Base-by-base conservation (phyloP, 257 asterid genomes). In the Eustoma russellianum region DNA sequence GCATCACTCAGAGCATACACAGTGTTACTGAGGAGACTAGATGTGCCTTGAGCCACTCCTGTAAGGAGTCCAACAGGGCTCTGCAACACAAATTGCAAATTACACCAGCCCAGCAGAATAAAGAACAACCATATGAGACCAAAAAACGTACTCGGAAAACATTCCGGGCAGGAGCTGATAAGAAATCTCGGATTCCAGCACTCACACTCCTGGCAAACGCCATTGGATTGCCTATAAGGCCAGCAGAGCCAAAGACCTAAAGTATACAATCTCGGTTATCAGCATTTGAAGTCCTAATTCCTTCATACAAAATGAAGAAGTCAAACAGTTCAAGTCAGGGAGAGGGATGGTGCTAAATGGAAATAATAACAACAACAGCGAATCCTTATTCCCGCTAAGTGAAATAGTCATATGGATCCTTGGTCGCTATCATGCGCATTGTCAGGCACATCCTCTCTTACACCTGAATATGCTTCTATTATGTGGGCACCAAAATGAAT, bases 191-290 rank as follows among this genome's bases (percentile, higher is more conserved):
- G 73, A 91, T 79, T 59, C 98, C 98, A 48, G 82, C 89, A 61
- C 96, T 83, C 68, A 91, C 73, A 74, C 90, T 87, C 78, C 98
- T 79, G 5, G 83, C 95, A 70, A 91, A 91, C 57, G 95, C 98
- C 76, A 91, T 77, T 30, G 98, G 98, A 70, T 91, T 91, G 57
- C 97, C 98, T 38, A 91, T 81, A 46, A 91, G 94, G 53, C 97
- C 98, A 50, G 98, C 98, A 57, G 98, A 91, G 64, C 98, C 96
- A 74, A 91, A 83, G 57, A 91, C 85, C 98, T 91, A 82, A 66
- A 65, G 34, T 61, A 56, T 54, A 51, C 60, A 8, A 38, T 38
- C 11, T 11, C 43, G 30, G 3, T 24, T 24, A 24, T 24, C 30
- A 24, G 30, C 30, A 2, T 24, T 24, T 4, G 30, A 24, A 24